Conservation (phyloP, 2,329 filamentous ascomycete genomes). For the Cladosporium halotolerans region DNA sequence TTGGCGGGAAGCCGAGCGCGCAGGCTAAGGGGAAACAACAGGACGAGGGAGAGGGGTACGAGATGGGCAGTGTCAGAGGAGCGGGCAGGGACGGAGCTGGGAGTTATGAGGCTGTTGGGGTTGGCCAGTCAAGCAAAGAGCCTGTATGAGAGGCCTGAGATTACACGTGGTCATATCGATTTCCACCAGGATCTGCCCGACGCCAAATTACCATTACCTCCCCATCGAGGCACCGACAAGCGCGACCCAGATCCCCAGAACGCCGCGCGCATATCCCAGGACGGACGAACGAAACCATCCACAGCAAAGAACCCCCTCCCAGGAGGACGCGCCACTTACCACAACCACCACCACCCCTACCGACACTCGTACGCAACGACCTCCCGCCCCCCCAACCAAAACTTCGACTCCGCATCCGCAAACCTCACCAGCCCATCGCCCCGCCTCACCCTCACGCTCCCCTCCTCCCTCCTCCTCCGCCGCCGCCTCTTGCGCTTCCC, state of each 20-base stretch:
- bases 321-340: not conserved
- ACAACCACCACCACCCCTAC: not conserved
- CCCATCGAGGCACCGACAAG: no score
- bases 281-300: not conserved
- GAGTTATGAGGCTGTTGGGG: conserved; percentile 42
- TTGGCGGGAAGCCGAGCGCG: conserved; percentile 55
- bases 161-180: conserved; percentile 18
- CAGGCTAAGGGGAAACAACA: not conserved
- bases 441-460: conserved; percentile 23
- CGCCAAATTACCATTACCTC: not conserved
- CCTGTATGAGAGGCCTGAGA: conserved; percentile 29
- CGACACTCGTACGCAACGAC: conserved; percentile 26
- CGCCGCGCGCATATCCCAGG: not conserved
- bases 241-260: not conserved
- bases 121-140: conserved; percentile 31
- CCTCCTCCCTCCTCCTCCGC: not conserved
- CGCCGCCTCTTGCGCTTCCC: conserved; percentile 3
- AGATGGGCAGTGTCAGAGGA: conserved; percentile 35
- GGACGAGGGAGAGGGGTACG: conserved; percentile 29
- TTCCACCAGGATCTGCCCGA: not conserved
- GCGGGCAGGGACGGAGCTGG: conserved; percentile 40
- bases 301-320: not conserved
- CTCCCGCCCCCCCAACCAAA: conserved; percentile 28
- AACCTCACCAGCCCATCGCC: conserved; percentile 30
- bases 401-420: conserved; percentile 23